phyloP scores from a whole-genome alignment of 495 filamentous ascomycete species.

The Penicillium angulare region DNA sequence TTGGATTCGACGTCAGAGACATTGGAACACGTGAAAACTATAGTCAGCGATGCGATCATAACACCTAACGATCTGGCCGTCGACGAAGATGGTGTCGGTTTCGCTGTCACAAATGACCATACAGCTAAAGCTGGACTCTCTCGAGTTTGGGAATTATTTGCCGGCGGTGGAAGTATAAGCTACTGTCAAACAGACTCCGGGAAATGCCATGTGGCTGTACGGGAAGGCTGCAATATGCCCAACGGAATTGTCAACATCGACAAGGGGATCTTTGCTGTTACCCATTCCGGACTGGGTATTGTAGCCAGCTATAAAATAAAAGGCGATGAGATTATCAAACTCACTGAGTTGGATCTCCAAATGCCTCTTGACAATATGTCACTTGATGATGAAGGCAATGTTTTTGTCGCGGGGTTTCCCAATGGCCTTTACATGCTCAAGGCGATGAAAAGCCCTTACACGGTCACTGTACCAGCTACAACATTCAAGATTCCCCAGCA shows the following conservation, averaged over 20 bases:
- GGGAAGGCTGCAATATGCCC: slow-evolving; percentile 1
- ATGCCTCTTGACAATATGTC: slow-evolving; percentile 8
- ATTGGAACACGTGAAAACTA: slow-evolving; percentile 2
- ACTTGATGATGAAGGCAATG: slow-evolving; percentile 4
- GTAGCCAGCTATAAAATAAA: slow-evolving; percentile 1
- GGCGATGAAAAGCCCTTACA: neutral
- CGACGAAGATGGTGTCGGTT: neutral
- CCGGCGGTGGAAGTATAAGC: slow-evolving; percentile 2
- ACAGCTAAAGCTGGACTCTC: slow-evolving; percentile 1
- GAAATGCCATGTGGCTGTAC: slow-evolving; percentile 1
- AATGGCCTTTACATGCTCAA: neutral
- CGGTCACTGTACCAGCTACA: neutral
- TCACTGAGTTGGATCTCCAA: neutral
- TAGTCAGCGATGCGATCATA: slow-evolving; percentile 4
- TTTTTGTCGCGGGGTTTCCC: neutral
- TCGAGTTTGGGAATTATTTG: neutral
- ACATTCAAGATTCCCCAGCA: neutral
- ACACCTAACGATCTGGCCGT: slow-evolving; percentile 13
- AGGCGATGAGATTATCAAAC: neutral
- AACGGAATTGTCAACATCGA: slow-evolving; percentile 6
- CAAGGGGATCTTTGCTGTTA: slow-evolving; percentile 2
- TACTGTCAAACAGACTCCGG: slow-evolving; percentile 10
- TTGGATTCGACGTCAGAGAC: neutral
- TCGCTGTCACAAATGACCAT: slow-evolving; percentile 11
- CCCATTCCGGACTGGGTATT: neutral